A percentile compares a stretch with the other conserved stretches of the same genome.
phyloP scores from a whole-genome alignment of 345 rosid species.

The sweet orange (Citrus sinensis) region DVS_A1.0 CM039169.1:24965501-24966000 shows the following conservation, averaged over 20 bases:
- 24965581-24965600: background rate
- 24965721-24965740: too few species aligned
- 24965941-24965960: too few species aligned
- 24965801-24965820: background rate
- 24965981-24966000: too few species aligned
- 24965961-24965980: too few species aligned
- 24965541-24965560: constrained; percentile 1
- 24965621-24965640: background rate
- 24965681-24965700: background rate
- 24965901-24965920: too few species aligned
- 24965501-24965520: too few species aligned
- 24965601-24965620: background rate
- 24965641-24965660: background rate
- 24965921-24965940: too few species aligned
- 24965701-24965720: background rate
- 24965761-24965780: background rate
- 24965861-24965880: too few species aligned
- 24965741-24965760: too few species aligned
- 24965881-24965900: too few species aligned
- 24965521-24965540: too few species aligned
- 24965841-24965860: background rate
- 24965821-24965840: background rate
- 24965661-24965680: background rate
- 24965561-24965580: background rate
- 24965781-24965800: background rate